Percentiles rank a stretch among this genome's conserved stretches.
Conservation (phyloP, 768 basidiomycete genomes). For the Neoboletus subvelutipes region DNA sequence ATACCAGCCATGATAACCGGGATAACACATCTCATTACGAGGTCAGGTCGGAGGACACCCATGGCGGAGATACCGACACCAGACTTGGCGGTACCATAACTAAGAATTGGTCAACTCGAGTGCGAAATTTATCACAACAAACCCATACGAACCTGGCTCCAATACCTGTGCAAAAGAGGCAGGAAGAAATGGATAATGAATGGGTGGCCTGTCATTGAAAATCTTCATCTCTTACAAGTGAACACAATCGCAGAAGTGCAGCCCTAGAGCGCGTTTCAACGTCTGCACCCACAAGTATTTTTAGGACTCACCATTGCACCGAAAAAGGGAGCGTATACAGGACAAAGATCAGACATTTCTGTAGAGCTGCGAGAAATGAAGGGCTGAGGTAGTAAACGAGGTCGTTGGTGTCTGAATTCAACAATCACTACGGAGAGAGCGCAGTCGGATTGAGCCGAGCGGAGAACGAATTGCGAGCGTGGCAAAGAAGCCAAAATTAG, state of each 20-base stretch:
- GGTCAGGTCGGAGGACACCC: constrained; percentile 94
- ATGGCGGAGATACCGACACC: constrained; percentile 97
- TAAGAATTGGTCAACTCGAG: constrained; percentile 29
- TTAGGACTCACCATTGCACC: constrained; percentile 79
- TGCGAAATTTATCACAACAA: not conserved
- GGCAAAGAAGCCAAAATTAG: constrained; percentile 5
- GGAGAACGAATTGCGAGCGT: constrained; percentile 20
- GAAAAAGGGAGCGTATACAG: constrained; percentile 98
- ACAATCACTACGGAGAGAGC: constrained; percentile 4
- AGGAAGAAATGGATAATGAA: not conserved
- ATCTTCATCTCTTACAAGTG: constrained; percentile 66
- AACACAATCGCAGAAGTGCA: constrained; percentile 97
- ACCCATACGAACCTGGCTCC: constrained; percentile 68
- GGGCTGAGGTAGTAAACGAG: not conserved
- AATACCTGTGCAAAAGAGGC: constrained; percentile 52
- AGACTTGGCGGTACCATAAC: constrained; percentile 99
- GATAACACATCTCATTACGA: constrained; percentile 97
- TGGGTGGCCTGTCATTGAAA: not conserved
- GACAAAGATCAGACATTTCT: constrained; percentile 77
- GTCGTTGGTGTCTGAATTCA: constrained; percentile 5
- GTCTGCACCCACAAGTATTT: not conserved
- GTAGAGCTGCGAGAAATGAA: constrained; percentile 5
- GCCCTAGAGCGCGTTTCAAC: constrained; percentile 53
- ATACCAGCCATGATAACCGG: constrained; percentile 99
- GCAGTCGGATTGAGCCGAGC: constrained; percentile 23